Evolutionary conservation across 2,329 filamentous ascomycete genomes (phyloP).

Genomic region (Thielaviopsis ethacetica): DNA sequence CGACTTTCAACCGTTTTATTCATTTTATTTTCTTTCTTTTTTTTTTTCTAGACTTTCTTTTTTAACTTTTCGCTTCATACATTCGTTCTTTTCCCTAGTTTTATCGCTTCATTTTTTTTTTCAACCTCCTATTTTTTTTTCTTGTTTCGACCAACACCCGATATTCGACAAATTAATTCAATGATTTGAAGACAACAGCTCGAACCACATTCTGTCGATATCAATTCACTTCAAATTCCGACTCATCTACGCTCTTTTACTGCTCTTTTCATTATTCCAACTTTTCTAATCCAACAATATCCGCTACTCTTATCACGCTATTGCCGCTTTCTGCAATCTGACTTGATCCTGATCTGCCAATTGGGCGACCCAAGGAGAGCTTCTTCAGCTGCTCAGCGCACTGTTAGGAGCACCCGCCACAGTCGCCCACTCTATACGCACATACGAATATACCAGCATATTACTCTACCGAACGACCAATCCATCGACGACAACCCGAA

Average conservation of each 20-base stretch:
- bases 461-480: not conserved
- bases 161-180: not conserved
- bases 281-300: not conserved
- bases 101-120: not conserved
- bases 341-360: not conserved
- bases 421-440: constrained; percentile 5
- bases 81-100: not conserved
- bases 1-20: not conserved
- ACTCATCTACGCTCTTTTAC: not conserved
- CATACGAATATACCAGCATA: not conserved
- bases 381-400: constrained; percentile 9
- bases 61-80: not conserved
- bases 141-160: not conserved
- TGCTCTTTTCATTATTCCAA: not conserved
- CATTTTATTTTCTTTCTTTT: not conserved
- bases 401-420: constrained; percentile 2
- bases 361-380: constrained; percentile 6
- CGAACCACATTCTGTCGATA: not conserved
- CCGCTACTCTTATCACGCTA: not conserved
- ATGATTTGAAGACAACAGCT: not conserved
- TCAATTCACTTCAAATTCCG: not conserved
- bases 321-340: not conserved
- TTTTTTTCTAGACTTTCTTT: not conserved
- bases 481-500: not conserved
- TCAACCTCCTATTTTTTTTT: not conserved